Conservation (phyloP, 805 yeast species). For the Ogataea sp. region DNA sequence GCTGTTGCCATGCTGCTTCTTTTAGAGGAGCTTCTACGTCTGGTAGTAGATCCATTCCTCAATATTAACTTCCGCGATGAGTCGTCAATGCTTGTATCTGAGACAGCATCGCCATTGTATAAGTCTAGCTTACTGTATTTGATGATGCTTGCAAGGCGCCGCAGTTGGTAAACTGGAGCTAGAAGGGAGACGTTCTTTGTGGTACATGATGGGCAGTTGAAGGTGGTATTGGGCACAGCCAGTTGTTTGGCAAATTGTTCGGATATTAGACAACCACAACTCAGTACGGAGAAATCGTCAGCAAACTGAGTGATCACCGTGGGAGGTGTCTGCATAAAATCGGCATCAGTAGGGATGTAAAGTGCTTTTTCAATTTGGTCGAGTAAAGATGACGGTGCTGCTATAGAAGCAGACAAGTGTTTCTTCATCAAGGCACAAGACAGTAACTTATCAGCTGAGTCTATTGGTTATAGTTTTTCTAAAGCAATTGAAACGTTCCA, state of each 20-base stretch:
- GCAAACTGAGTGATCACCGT: conserved; percentile 11
- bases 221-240: conserved; percentile 8
- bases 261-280: conserved; percentile 35
- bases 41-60: background rate
- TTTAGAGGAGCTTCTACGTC: conserved; percentile 8
- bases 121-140: background rate
- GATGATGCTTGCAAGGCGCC: conserved; percentile 16
- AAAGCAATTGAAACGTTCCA: background rate
- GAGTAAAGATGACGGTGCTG: conserved; percentile 11
- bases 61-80: background rate
- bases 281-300: conserved; percentile 23
- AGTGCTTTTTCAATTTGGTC: background rate
- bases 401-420: conserved; percentile 1
- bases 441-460: background rate
- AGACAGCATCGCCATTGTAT: conserved; percentile 1
- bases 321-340: conserved; percentile 15
- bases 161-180: conserved; percentile 26
- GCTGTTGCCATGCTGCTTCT: conserved; percentile 2
- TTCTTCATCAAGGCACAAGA: background rate
- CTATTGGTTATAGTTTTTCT: too few relatives aligned
- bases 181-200: conserved; percentile 13
- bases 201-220: conserved; percentile 31
- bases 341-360: conserved; percentile 17
- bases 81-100: conserved; percentile 4
- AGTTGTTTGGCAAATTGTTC: conserved; percentile 20